Conservation (phyloP, 257 asterid genomes). For the Solanum lignicaule region DNA sequence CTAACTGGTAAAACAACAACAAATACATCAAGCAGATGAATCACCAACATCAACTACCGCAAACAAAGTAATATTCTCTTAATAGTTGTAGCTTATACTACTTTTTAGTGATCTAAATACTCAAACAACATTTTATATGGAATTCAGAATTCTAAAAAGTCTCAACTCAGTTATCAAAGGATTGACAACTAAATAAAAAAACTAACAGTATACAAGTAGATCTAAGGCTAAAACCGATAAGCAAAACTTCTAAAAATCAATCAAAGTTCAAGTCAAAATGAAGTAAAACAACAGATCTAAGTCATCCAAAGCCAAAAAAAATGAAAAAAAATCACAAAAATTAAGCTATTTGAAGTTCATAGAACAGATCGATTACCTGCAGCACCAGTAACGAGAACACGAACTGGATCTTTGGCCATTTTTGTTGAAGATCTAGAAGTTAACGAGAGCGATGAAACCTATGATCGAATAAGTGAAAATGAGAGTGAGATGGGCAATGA, state of each 20-base stretch:
- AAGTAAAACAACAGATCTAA: background rate
- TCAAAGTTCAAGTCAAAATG: background rate
- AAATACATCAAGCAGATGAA: background rate
- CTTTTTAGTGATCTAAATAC: background rate
- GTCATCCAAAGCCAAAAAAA: background rate
- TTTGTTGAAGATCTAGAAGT: background rate
- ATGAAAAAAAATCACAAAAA: background rate
- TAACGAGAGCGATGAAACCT: background rate
- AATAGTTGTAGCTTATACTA: background rate
- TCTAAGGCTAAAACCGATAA: background rate
- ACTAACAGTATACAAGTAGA: background rate
- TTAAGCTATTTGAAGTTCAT: background rate
- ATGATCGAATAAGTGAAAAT: background rate
- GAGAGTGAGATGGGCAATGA: background rate
- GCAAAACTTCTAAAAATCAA: background rate
- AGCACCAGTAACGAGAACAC: constrained; percentile 88
- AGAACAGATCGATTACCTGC: constrained; percentile 33
- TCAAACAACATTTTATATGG: background rate
- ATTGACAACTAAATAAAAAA: background rate
- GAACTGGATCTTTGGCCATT: constrained; percentile 76
- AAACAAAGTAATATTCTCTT: background rate
- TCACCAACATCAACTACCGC: background rate
- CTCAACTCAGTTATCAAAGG: background rate
- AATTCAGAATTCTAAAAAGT: background rate
- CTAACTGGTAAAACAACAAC: background rate